Conservation (phyloP, 2,329 filamentous ascomycete species). For the Pseudohalonectria lignicola region DNA sequence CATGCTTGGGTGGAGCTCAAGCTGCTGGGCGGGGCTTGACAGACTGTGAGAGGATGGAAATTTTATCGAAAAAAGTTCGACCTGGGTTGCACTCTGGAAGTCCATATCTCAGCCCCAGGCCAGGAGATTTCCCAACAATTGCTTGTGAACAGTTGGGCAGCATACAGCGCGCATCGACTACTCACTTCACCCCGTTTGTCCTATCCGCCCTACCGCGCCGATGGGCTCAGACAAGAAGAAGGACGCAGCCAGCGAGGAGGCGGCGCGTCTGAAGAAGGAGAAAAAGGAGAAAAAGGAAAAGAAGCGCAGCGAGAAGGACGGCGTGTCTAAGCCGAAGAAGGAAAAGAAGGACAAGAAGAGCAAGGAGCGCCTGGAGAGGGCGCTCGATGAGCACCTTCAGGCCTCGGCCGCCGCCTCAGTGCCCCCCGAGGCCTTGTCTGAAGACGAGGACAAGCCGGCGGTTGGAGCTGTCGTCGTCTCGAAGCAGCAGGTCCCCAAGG, state of each 20-base stretch:
- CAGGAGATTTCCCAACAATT: too few relatives aligned
- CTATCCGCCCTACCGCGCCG: conserved; percentile 4
- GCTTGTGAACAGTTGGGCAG: too few relatives aligned
- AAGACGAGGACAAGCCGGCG: conserved; percentile 32
- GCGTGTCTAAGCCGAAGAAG: conserved; percentile 47
- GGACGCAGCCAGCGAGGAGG: conserved; percentile 2
- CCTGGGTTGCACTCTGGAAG: too few relatives aligned
- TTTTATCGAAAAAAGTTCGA: conserved; percentile 3
- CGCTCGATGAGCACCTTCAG: conserved; percentile 54
- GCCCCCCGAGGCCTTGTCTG: conserved; percentile 18
- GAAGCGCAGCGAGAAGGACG: conserved; percentile 42
- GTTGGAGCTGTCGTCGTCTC: conserved; percentile 32
- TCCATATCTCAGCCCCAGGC: too few relatives aligned
- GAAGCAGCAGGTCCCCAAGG: conserved; percentile 27
- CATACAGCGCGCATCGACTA: too few relatives aligned
- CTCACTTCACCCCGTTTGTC: neutral
- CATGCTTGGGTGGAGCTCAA: neutral
- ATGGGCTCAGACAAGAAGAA: conserved; percentile 8
- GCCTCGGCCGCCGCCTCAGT: conserved; percentile 33
- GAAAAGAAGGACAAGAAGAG: conserved; percentile 60
- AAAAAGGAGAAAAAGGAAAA: conserved; percentile 49
- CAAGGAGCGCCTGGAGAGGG: conserved; percentile 60
- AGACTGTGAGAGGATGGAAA: conserved; percentile 1
- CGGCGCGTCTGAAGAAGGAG: conserved; percentile 23
- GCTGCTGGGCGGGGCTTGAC: too few relatives aligned